Evolutionary conservation across 805 yeast genomes (phyloP).

Genomic region (Candida nitratophila): DNA sequence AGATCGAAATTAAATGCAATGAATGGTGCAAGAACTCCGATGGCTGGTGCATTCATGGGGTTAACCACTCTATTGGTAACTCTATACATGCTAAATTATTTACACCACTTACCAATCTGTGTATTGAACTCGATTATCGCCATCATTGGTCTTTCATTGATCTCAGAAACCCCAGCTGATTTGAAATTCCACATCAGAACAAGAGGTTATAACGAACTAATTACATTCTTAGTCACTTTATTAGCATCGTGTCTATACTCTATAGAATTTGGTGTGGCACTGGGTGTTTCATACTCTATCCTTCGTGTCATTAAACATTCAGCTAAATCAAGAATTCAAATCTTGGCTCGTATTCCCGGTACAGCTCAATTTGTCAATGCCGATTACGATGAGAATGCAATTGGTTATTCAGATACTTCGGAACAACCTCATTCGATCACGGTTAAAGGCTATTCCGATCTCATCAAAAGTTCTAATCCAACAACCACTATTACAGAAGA

Average conservation of each 20-base stretch:
- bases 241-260: slow-evolving; percentile 62
- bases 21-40: slow-evolving; percentile 81
- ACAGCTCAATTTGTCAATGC: slow-evolving; percentile 63
- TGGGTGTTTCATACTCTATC: slow-evolving; percentile 80
- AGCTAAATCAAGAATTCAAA: slow-evolving; percentile 77
- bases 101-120: slow-evolving; percentile 73
- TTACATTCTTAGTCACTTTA: slow-evolving; percentile 61
- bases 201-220: slow-evolving; percentile 69
- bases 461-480: slow-evolving; percentile 4
- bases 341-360: slow-evolving; percentile 61
- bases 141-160: slow-evolving; percentile 64
- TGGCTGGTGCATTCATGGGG: slow-evolving; percentile 81
- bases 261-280: slow-evolving; percentile 80
- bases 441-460: slow-evolving; percentile 21
- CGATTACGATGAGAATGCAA: slow-evolving; percentile 36
- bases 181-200: slow-evolving; percentile 64
- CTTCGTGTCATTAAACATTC: slow-evolving; percentile 76
- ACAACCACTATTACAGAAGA: background rate
- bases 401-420: slow-evolving; percentile 4
- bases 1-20: slow-evolving; percentile 83
- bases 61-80: slow-evolving; percentile 62
- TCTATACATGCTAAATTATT: slow-evolving; percentile 47
- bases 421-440: slow-evolving; percentile 5
- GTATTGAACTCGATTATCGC: slow-evolving; percentile 75
- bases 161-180: slow-evolving; percentile 84